These are phyloP conservation scores for Fraxinus albicans DNA, from an alignment of 305 asterid species.

Conservation along the genomic window DNA sequence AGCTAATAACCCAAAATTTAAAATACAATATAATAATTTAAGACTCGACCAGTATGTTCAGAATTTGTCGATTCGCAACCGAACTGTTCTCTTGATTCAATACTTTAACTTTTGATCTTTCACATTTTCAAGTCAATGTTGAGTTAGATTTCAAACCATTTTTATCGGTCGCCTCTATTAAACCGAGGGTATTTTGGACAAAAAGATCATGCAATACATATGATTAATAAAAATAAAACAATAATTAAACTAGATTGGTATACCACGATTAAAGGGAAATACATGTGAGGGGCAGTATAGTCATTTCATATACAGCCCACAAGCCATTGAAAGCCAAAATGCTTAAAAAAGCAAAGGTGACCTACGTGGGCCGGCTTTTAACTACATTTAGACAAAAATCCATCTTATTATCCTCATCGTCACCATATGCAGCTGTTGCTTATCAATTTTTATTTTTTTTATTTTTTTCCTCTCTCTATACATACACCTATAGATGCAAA, in stretches of 20 bases:
- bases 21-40: neutral
- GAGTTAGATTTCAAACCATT: neutral
- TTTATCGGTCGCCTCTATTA: neutral
- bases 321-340: constrained; percentile 55
- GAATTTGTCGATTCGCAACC: neutral
- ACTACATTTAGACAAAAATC: constrained; percentile 67
- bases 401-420: constrained; percentile 61
- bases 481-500: constrained; percentile 1
- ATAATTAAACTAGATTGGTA: constrained; percentile 1
- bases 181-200: constrained; percentile 20
- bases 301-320: constrained; percentile 26
- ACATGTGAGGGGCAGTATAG: constrained; percentile 51
- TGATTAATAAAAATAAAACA: neutral
- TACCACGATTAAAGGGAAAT: constrained; percentile 38
- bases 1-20: neutral
- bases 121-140: neutral
- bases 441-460: neutral
- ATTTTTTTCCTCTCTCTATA: neutral
- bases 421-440: constrained; percentile 54
- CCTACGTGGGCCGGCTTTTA: constrained; percentile 94
- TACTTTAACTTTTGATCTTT: neutral
- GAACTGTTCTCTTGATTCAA: neutral
- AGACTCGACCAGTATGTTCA: neutral
- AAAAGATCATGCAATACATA: neutral
- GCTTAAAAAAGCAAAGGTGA: constrained; percentile 69